phyloP scores from a whole-genome alignment of 352 stramenopile genomes.

The Pythium grandisporangium region DNA sequence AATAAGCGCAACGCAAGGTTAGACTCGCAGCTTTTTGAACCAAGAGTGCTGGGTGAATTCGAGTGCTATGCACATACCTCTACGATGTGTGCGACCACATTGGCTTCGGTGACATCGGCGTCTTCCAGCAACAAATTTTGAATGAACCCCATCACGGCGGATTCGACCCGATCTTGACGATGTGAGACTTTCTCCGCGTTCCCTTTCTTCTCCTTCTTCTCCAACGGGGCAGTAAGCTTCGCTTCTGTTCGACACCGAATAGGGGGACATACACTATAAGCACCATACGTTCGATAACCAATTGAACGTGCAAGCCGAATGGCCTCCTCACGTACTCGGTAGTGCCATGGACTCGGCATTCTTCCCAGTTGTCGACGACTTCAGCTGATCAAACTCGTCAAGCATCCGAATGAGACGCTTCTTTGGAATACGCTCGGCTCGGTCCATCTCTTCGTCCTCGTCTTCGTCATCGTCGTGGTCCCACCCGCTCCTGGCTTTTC shows the following conservation, averaged over 20 bases:
- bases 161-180: conserved; percentile 62
- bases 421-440: conserved; percentile 62
- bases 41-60: no score
- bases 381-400: conserved; percentile 40
- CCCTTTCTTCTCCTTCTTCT: conserved; percentile 59
- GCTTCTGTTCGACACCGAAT: no score
- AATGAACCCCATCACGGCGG: conserved; percentile 55
- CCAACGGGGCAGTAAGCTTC: conserved; percentile 54
- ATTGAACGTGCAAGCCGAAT: neutral
- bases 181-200: conserved; percentile 60
- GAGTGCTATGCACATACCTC: conserved; percentile 48
- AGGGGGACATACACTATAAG: no score
- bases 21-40: no score
- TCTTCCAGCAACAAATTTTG: conserved; percentile 63
- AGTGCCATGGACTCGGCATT: conserved; percentile 39
- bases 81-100: conserved; percentile 61
- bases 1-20: neutral
- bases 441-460: conserved; percentile 39
- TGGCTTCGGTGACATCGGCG: conserved; percentile 36
- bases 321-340: conserved; percentile 22
- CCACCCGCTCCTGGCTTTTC: no score
- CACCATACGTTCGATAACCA: no score
- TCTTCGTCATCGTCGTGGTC: conserved; percentile 10
- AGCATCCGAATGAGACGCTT: conserved; percentile 64
- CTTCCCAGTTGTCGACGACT: conserved; percentile 19